phyloP scores from a whole-genome alignment of 192 early-diverging fungal species.

The Rhizophagus clarus region DNA sequence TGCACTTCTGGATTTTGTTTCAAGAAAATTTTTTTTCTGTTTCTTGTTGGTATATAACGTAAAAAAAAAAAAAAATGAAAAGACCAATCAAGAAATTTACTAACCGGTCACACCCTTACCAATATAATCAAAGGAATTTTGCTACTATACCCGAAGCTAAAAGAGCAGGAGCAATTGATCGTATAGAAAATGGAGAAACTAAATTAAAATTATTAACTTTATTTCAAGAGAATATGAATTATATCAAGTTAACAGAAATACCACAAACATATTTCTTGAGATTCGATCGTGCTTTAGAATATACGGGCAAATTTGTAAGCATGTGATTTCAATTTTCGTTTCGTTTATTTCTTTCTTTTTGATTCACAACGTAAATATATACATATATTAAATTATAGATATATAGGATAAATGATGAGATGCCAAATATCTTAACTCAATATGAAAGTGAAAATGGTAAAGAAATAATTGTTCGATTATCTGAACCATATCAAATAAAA shows the following conservation, averaged over 20 bases:
- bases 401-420: neutral
- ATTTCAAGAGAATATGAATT: conserved; percentile 18
- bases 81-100: neutral
- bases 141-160: neutral
- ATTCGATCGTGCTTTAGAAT: conserved; percentile 5
- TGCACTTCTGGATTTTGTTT: no score
- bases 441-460: neutral
- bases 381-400: neutral
- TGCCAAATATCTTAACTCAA: neutral
- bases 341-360: no score
- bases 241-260: neutral
- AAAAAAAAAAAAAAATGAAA: no score
- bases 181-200: conserved; percentile 1
- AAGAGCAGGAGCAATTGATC: neutral
- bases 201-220: conserved; percentile 19
- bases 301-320: conserved; percentile 13
- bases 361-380: neutral
- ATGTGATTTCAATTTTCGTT: neutral
- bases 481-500: neutral
- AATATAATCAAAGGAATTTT: neutral
- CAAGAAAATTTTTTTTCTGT: no score
- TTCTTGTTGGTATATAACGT: no score
- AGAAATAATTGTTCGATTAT: conserved; percentile 3
- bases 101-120: neutral
- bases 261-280: neutral